Percentiles rank a stretch among this genome's conserved stretches.
phyloP scores from a whole-genome alignment of 2,329 filamentous ascomycete species.

The Colletotrichum somersetense region DNA sequence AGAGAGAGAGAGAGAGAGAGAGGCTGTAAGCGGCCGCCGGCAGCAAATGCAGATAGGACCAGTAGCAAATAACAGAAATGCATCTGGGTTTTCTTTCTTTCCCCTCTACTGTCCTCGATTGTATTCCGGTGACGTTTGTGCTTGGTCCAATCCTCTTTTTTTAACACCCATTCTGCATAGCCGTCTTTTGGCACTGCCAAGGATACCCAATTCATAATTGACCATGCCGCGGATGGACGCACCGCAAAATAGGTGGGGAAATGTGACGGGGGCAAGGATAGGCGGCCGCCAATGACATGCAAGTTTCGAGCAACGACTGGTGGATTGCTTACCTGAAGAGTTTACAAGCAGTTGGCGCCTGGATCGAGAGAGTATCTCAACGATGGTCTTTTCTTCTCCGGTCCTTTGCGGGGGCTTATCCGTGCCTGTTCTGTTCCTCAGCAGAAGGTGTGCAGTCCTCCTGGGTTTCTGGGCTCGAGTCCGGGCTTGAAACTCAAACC shows the following conservation, averaged over 20 bases:
- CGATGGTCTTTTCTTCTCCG: constrained; percentile 5
- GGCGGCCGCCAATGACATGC: constrained; percentile 1
- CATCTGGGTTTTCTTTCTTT: neutral
- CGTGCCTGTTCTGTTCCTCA: neutral
- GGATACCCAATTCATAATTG: constrained; percentile 21
- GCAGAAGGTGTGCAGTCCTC: neutral
- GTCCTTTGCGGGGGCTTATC: neutral
- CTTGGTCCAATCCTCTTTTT: constrained; percentile 6
- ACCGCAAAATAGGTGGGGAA: constrained; percentile 19
- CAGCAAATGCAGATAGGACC: constrained; percentile 5
- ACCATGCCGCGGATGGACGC: constrained; percentile 17
- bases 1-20: neutral
- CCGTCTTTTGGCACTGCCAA: constrained; percentile 2
- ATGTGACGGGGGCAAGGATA: constrained; percentile 5
- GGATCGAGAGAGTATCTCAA: neutral
- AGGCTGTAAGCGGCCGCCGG: neutral
- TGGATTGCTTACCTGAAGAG: constrained; percentile 25
- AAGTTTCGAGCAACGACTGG: neutral
- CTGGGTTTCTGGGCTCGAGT: constrained; percentile 22
- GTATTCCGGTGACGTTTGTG: neutral
- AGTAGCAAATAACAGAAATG: constrained; percentile 12
- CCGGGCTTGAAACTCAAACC: constrained; percentile 23
- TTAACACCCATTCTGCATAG: neutral
- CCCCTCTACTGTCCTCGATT: neutral
- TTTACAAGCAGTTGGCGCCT: constrained; percentile 3